phyloP scores from a whole-genome alignment of 306 rosid genomes.

The Prunus davidiana region DNA sequence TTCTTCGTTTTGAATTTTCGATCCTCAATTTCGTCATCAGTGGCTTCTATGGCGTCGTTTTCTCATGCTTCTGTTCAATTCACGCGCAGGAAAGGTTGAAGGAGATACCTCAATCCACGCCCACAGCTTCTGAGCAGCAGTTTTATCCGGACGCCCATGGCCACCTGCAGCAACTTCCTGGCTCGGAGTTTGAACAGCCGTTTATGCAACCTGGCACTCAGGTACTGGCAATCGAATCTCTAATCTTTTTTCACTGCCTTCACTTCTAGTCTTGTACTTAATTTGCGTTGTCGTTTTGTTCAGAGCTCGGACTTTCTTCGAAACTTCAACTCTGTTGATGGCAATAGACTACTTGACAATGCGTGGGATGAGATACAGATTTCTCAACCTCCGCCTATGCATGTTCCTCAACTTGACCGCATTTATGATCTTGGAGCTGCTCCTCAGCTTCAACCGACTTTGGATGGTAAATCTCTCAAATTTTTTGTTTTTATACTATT shows the following conservation, averaged over 20 bases:
- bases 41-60: slow-evolving; percentile 4
- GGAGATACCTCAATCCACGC: slow-evolving; percentile 75
- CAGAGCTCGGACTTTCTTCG: slow-evolving; percentile 76
- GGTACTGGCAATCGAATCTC: slow-evolving; percentile 31
- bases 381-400: slow-evolving; percentile 29
- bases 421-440: slow-evolving; percentile 29
- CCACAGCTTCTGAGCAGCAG: slow-evolving; percentile 44
- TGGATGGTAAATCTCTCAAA: slow-evolving; percentile 51
- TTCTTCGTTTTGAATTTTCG: neutral
- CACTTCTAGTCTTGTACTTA: neutral
- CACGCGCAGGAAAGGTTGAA: slow-evolving; percentile 61
- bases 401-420: slow-evolving; percentile 26
- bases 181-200: slow-evolving; percentile 71
- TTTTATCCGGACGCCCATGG: slow-evolving; percentile 32
- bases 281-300: neutral
- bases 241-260: neutral
- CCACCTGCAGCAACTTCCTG: slow-evolving; percentile 46
- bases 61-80: neutral
- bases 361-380: slow-evolving; percentile 84
- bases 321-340: slow-evolving; percentile 58
- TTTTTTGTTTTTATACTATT: neutral
- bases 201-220: slow-evolving; percentile 50
- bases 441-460: slow-evolving; percentile 50
- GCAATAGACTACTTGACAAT: slow-evolving; percentile 53
- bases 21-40: neutral